Conservation (phyloP, 352 stramenopile genomes). For the Pythium vanterpoolii region DNA sequence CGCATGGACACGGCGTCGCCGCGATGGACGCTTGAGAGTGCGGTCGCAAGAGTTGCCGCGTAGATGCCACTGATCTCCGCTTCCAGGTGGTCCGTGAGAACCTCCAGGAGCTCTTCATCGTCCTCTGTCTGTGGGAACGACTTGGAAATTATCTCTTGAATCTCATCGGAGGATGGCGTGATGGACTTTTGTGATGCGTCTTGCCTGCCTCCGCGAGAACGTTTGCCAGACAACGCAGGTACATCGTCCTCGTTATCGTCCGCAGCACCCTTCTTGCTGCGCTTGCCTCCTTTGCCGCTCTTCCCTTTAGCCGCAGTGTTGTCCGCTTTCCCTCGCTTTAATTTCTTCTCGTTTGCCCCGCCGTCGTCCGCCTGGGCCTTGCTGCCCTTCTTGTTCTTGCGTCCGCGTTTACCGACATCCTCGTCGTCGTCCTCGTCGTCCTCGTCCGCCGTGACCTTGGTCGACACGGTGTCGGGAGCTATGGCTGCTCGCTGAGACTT, state of each 20-base stretch:
- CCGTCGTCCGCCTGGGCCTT: constrained; percentile 15
- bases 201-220: constrained; percentile 22
- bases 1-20: constrained; percentile 69
- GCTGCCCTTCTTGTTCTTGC: constrained; percentile 29
- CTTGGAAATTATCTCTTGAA: constrained; percentile 37
- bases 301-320: constrained; percentile 31
- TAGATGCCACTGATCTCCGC: constrained; percentile 49
- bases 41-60: constrained; percentile 38
- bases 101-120: constrained; percentile 67
- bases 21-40: constrained; percentile 61
- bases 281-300: constrained; percentile 33
- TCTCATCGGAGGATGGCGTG: constrained; percentile 40
- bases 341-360: constrained; percentile 27
- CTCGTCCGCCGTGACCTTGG: constrained; percentile 26
- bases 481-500: constrained; percentile 40
- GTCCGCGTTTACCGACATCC: constrained; percentile 33
- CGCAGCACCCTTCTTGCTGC: constrained; percentile 40
- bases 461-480: constrained; percentile 20
- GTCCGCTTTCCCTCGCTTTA: constrained; percentile 37
- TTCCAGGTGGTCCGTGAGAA: constrained; percentile 42
- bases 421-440: constrained; percentile 39
- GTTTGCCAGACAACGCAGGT: constrained; percentile 23
- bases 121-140: constrained; percentile 55
- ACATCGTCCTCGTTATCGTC: constrained; percentile 15
- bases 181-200: constrained; percentile 32